Percentiles rank a stretch among this genome's conserved stretches.
phyloP scores from a whole-genome alignment of 306 rosid species.

The Luffa aegyptiaca region DNA sequence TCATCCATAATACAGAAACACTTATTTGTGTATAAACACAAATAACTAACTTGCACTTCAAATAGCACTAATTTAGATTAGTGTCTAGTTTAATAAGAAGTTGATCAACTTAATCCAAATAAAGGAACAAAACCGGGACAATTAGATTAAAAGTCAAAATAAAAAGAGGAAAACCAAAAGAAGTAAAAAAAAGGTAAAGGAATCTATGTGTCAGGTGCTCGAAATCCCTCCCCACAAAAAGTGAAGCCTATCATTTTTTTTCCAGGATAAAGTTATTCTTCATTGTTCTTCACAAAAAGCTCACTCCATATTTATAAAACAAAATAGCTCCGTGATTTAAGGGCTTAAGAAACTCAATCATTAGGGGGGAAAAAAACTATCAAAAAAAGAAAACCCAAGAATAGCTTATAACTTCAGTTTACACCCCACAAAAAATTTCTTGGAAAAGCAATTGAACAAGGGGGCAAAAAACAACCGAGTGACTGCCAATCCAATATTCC shows the following conservation, averaged over 20 bases:
- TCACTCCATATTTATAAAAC: not conserved
- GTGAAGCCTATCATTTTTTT: not conserved
- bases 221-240: conserved; percentile 9
- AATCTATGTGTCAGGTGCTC: not conserved
- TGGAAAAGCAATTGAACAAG: not conserved
- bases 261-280: conserved; percentile 4
- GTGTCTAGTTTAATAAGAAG: not conserved
- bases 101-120: not conserved
- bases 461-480: not conserved
- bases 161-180: conserved; percentile 2
- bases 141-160: conserved; percentile 1
- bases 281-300: conserved; percentile 8
- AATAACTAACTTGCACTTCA: not conserved
- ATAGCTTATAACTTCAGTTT: not conserved
- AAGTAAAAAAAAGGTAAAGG: conserved; percentile 1
- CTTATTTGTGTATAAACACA: not conserved
- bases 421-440: not conserved
- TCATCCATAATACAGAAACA: not conserved
- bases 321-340: conserved; percentile 1
- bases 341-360: not conserved
- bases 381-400: not conserved
- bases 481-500: not conserved
- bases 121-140: not conserved
- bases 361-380: not conserved
- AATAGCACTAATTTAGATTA: not conserved